phyloP scores from a whole-genome alignment of 176 grass and related monocot species.

The Hordeum marinum region DNA sequence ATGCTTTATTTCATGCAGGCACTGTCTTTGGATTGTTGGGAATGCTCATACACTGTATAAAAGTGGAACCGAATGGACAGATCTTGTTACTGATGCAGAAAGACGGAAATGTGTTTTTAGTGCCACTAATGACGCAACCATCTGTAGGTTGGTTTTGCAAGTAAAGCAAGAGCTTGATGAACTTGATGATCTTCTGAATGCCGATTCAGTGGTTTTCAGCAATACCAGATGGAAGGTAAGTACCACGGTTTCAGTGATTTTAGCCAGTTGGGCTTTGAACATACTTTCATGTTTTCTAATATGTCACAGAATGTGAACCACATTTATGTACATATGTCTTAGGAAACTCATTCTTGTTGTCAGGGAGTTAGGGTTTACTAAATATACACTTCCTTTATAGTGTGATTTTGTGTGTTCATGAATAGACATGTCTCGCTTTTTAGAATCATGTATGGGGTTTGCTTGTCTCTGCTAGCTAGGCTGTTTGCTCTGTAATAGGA shows the following conservation, averaged over 20 bases:
- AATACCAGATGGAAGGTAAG: conserved; percentile 73
- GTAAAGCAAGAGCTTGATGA: conserved; percentile 63
- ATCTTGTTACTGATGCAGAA: conserved; percentile 44
- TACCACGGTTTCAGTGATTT: not conserved
- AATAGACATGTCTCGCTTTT: not conserved
- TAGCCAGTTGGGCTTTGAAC: not conserved
- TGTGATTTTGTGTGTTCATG: not conserved
- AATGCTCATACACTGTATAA: conserved; percentile 38
- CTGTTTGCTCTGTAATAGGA: not conserved
- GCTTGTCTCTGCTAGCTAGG: not conserved
- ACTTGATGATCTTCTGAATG: conserved; percentile 62
- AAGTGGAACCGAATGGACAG: conserved; percentile 52
- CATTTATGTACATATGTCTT: not conserved
- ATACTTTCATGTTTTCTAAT: not conserved
- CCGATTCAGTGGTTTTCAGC: conserved; percentile 57
- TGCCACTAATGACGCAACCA: conserved; percentile 30
- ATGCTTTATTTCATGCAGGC: conserved; percentile 41
- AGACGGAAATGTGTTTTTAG: conserved; percentile 29
- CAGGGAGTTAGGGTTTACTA: not conserved
- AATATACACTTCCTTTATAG: not conserved
- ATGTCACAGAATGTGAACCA: not conserved
- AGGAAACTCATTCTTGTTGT: not conserved
- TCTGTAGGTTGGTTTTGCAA: conserved; percentile 50
- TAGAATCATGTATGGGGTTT: not conserved
- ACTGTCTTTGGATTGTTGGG: conserved; percentile 80